Evolutionary conservation across 192 early-diverging fungal genomes (phyloP).

Genomic region (Obelidium mucronatum): DNA sequence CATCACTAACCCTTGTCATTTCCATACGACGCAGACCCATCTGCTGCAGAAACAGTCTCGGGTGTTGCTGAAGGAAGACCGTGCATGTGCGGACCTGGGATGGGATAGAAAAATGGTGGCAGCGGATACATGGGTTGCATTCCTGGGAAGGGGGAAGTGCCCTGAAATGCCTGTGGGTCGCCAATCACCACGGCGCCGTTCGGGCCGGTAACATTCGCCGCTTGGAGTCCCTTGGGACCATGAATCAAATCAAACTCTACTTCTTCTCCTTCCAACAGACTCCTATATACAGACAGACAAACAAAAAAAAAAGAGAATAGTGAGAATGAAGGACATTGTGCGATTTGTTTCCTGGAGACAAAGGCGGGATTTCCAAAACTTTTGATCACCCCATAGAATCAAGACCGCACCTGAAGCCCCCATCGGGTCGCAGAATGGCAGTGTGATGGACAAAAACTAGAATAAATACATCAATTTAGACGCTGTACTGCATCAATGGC

Average conservation of each 20-base stretch:
- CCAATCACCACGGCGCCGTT: constrained; percentile 76
- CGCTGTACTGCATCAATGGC: too few relatives aligned
- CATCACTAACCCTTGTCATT: neutral
- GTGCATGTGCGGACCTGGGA: neutral
- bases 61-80: neutral
- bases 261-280: constrained; percentile 48
- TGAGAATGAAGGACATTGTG: too few relatives aligned
- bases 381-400: constrained; percentile 14
- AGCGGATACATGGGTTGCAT: neutral
- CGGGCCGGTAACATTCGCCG: constrained; percentile 82
- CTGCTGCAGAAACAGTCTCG: neutral
- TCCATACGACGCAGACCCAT: neutral
- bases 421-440: constrained; percentile 43
- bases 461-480: too few relatives aligned
- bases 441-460: constrained; percentile 54
- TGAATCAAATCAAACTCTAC: constrained; percentile 56
- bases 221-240: constrained; percentile 85
- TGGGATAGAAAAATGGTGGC: neutral
- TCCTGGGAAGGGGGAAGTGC: neutral
- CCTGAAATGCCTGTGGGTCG: constrained; percentile 61
- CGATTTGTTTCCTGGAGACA: too few relatives aligned
- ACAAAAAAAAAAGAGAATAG: too few relatives aligned
- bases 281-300: too few relatives aligned
- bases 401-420: constrained; percentile 39
- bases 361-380: neutral